Conservation (phyloP, 805 yeast genomes). For the Candida nonsorbophila region DNA sequence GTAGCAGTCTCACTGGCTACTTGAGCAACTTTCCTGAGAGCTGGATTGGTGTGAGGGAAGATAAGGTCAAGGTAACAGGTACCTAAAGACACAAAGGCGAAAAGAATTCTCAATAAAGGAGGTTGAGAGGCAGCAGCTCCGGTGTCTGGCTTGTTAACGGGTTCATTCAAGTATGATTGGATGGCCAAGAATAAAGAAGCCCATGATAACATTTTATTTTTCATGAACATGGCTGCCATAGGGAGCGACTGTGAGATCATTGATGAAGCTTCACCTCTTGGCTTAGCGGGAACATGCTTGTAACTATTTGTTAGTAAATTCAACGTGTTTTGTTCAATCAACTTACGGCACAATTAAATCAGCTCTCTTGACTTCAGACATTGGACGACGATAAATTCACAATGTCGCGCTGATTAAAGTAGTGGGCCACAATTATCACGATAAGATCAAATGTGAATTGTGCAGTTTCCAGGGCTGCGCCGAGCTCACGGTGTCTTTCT, state of each 20-base stretch:
- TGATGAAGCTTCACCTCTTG: conserved; percentile 36
- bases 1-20: conserved; percentile 14
- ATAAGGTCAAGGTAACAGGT: conserved; percentile 53
- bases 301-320: conserved; percentile 22
- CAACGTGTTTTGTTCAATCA: not conserved
- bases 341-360: conserved; percentile 31
- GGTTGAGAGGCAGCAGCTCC: conserved; percentile 28
- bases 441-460: conserved; percentile 25
- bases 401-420: conserved; percentile 31
- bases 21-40: conserved; percentile 16
- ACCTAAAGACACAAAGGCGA: conserved; percentile 42
- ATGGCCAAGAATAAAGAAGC: conserved; percentile 47
- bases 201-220: conserved; percentile 54
- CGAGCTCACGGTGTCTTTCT: conserved; percentile 1
- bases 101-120: conserved; percentile 40
- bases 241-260: conserved; percentile 56
- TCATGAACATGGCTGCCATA: conserved; percentile 66
- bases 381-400: conserved; percentile 6
- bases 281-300: conserved; percentile 44
- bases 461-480: conserved; percentile 8
- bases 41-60: conserved; percentile 38
- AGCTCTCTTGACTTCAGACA: conserved; percentile 27
- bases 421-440: conserved; percentile 23
- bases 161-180: conserved; percentile 44
- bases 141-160: conserved; percentile 22